Conservation (phyloP, 306 rosid genomes). For the Pterocarpus santalinus region DNA sequence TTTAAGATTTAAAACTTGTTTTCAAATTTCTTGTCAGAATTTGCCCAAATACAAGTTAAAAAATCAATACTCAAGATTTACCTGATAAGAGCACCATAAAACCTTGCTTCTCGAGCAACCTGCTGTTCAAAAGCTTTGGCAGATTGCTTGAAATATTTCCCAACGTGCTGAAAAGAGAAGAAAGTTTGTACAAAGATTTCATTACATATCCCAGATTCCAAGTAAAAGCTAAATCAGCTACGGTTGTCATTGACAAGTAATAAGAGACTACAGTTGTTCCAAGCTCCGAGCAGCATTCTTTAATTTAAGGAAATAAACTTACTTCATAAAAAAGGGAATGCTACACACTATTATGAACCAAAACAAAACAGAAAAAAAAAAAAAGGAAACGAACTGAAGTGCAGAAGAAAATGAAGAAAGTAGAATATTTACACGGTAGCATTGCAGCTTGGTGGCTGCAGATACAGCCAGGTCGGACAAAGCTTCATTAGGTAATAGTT, state of each 20-base stretch:
- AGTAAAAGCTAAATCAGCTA: slow-evolving; percentile 33
- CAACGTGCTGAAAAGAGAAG: slow-evolving; percentile 72
- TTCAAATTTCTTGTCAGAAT: slow-evolving; percentile 26
- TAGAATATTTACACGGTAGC: slow-evolving; percentile 70
- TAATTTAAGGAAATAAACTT: slow-evolving; percentile 12
- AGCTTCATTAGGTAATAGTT: slow-evolving; percentile 78
- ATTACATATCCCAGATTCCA: slow-evolving; percentile 20
- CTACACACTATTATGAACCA: slow-evolving; percentile 1
- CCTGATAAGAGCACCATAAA: slow-evolving; percentile 96
- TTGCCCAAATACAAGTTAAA: slow-evolving; percentile 8
- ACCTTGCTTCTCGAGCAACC: slow-evolving; percentile 92
- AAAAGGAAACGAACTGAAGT: slow-evolving; percentile 9
- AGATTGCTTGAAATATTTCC: slow-evolving; percentile 93
- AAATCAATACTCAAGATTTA: slow-evolving; percentile 42
- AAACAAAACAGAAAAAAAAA: slow-evolving; percentile 16
- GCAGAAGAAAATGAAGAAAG: background rate
- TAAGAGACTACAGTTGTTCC: slow-evolving; percentile 27
- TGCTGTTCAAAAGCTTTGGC: slow-evolving; percentile 93
- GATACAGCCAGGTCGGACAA: slow-evolving; percentile 89
- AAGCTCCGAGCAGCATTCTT: slow-evolving; percentile 27
- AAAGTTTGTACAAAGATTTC: slow-evolving; percentile 30
- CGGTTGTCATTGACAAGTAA: slow-evolving; percentile 15
- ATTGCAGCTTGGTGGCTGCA: slow-evolving; percentile 89
- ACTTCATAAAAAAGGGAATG: slow-evolving; percentile 2
- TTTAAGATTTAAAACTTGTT: slow-evolving; percentile 24